These are phyloP conservation scores for Blastocystis sp. DNA, from an alignment of 352 stramenopile genomes.

Conservation along the genomic window DNA sequence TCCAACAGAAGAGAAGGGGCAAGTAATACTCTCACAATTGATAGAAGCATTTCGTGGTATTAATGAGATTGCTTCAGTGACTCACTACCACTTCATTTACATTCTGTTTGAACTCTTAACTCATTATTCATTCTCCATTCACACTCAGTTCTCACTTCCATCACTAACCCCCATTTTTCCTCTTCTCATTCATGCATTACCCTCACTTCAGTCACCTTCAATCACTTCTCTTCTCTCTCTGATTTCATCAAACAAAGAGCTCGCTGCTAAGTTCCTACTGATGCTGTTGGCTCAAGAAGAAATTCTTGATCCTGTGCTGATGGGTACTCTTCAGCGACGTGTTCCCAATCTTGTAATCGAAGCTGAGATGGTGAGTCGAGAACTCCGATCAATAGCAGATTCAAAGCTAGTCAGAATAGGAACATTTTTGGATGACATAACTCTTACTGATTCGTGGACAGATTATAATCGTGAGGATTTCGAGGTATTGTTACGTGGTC, in stretches of 20 bases:
- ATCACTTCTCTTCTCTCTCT: not conserved
- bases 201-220: not conserved
- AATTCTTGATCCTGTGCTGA: not conserved
- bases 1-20: not conserved
- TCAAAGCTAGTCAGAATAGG: not conserved
- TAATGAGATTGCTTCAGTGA: not conserved
- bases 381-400: not conserved
- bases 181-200: not conserved
- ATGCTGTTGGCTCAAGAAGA: not conserved
- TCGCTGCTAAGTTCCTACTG: not conserved
- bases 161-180: not conserved
- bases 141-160: not conserved
- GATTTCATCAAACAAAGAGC: not conserved
- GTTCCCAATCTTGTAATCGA: not conserved
- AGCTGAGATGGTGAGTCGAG: not conserved
- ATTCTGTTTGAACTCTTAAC: not conserved
- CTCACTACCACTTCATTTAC: not conserved
- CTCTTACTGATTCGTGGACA: no score
- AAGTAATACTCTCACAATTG: not conserved
- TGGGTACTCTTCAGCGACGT: not conserved
- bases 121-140: not conserved
- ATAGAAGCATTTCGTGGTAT: not conserved
- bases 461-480: no score
- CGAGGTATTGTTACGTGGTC: no score
- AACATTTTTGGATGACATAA: no score